Base-by-base conservation (phyloP, 2,329 filamentous ascomycete species). In the Tothia fuscella region DNA sequence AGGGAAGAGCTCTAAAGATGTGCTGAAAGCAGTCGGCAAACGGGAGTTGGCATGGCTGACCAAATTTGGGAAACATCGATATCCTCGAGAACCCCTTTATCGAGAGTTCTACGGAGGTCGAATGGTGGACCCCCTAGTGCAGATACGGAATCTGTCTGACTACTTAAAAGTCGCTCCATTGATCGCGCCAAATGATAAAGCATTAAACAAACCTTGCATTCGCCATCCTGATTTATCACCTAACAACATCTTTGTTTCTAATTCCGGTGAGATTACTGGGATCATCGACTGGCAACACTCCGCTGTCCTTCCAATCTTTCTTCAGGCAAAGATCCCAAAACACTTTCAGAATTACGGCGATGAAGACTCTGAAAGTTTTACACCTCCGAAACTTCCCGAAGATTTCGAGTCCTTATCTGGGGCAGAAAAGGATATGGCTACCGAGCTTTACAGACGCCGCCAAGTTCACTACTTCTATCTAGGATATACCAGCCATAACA, bases 261-360 rank as follows among this genome's bases (percentile, higher is more conserved):
- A 55, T 5, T 43, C 55, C 22, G 49, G 53, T 36, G 53, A 56
- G 6, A 57, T 66, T 17, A 50, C 50, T 21, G 46, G 58, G 22
- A 45, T 66, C 2, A 62, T 66, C 26, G 62, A 67, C 45, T 66
- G 61, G 62, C 61, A 66, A 48, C 53, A 65, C 47, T 50, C 50
- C 29, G 33, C 52, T 3, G 48, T 56, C 20, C 54, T 63, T n/a
- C 63, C 61, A 3, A 55, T 57, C 7, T 58, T 61, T 37, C 51
- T 63, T 5, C 50, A 53, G 10, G 52, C 57, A 26, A 58, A 58
- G 2, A 61, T 68, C 35, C 63, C 63, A 19, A 50, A 51, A 5
- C 47, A 48, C 21, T 60, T 67, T 45, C 55, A 64, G 46, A 65
- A 66, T 43, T 64, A 62, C 46, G 48, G 51, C 20, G 58, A 61